Conservation (phyloP, 2,329 filamentous ascomycete species). For the Arthrobotrys conoides region DNA sequence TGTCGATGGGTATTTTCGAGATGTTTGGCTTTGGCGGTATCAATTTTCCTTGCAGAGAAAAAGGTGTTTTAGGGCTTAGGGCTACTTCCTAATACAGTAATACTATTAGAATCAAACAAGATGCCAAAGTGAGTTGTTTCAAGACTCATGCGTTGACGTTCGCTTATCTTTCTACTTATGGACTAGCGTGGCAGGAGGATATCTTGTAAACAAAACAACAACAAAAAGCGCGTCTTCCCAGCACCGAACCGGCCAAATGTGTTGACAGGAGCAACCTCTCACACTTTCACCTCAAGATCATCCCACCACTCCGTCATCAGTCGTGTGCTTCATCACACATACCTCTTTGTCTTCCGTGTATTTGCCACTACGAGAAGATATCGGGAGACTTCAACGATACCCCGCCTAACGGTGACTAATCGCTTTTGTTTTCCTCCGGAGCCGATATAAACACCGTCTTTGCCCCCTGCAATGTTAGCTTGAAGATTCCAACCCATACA, state of each 20-base stretch:
- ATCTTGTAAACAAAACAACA: slow-evolving; percentile 61
- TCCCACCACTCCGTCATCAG: slow-evolving; percentile 54
- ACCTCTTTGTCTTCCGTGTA: slow-evolving; percentile 2
- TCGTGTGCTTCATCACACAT: slow-evolving; percentile 1
- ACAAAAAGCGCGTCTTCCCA: slow-evolving; percentile 58
- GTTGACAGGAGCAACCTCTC: slow-evolving; percentile 58
- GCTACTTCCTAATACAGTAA: slow-evolving; percentile 13
- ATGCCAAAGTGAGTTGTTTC: slow-evolving; percentile 17
- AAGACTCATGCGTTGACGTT: background rate
- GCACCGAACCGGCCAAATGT: slow-evolving; percentile 29
- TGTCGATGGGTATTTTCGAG: slow-evolving; percentile 58
- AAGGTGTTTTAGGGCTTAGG: slow-evolving; percentile 51
- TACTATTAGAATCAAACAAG: slow-evolving; percentile 3
- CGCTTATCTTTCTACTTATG: slow-evolving; percentile 23
- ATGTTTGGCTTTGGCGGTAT: slow-evolving; percentile 35
- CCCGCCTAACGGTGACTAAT: slow-evolving; percentile 17
- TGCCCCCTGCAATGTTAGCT: slow-evolving; percentile 37
- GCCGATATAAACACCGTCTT: slow-evolving; percentile 28
- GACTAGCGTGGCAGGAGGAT: slow-evolving; percentile 27
- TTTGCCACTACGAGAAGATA: slow-evolving; percentile 24
- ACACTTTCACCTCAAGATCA: slow-evolving; percentile 44
- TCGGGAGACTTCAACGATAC: slow-evolving; percentile 26
- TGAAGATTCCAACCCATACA: background rate
- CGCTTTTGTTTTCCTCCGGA: background rate
- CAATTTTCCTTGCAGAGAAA: slow-evolving; percentile 30